Evolutionary conservation across 2,329 filamentous ascomycete species (phyloP), one percentile per base, ranked within the genome.

Genomic region (Alternaria rosae): DNA sequence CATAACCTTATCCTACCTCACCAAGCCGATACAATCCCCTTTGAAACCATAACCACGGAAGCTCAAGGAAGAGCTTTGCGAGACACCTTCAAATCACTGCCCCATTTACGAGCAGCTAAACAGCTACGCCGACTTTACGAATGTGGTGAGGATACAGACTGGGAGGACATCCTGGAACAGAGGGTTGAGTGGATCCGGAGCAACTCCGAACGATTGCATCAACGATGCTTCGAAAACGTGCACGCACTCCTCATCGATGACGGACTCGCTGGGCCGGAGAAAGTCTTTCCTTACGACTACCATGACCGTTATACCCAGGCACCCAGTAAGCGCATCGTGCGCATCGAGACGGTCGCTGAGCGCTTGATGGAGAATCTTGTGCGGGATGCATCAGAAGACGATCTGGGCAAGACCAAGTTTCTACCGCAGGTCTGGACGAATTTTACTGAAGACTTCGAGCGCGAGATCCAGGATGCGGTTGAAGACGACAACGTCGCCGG

Each of bases 191-290:
- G 81, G 72, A 76, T 87, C 9, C 74, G 82, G 25, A 77, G 79
- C 20, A 67, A 82, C 77, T 41, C 84, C 70, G 81, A 87, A 6
- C 84, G 78, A 3, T 88, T 93, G 82, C 83, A 87, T 11, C 82
- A 81, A 45, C 84, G 82, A 64, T 95, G 92, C 69, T 84, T 96
- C 5, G 79, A 86, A 12, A 92, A 92, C 2, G 91, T 92, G 26
- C 88, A 94, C 75, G 87, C 86, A 2, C 83, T 94, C 11, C 83
- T 96, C 2, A 85, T 96, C n/a, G 92, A 95, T 68, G 92, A 95
- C 77, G 90, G 92, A 0, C 80, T 94, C 54, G 80, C 82, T 13
- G 80, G 82, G 3, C 83, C 85, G 8, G 81, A 76, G n/a, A 78
- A 86, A 20, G 85, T 87, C 2, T 85, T 91, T 67, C 76, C 83